Evolutionary conservation across 2,329 filamentous ascomycete species (phyloP), one percentile per base, ranked within the genome.

Genomic region (Ceratocystis destructans): DNA sequence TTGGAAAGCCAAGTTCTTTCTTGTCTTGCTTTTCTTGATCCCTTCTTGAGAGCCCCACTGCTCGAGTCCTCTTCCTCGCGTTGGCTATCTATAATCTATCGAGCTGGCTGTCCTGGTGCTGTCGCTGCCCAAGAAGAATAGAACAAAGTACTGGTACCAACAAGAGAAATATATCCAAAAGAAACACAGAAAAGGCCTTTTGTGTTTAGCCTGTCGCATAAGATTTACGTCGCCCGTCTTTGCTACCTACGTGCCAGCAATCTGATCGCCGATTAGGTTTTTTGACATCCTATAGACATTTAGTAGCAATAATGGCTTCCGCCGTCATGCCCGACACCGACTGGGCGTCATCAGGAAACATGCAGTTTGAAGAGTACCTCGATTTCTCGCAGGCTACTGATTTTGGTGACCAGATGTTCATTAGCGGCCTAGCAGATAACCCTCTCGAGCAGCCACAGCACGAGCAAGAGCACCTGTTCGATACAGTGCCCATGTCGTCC

Each of bases 321-420:
- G 22, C 22, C 5, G 28, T 33, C 6, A 33, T 57, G 53, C 12
- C 22, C 10, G 53, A 57, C 20, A 33, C 53, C 15, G 53, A 57
- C 53, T 57, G 53, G 53, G 53, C 53, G 12, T 57, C 53, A 12
- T 57, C 53, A 7, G 53, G 53, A 15, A 57, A 57, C 53, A 57
- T 57, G 53, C 53, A 57, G 22, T 63, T 41, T 20, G 61, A 63
- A 17, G 61, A 63, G 8, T 46, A 46, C 15, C 3, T 63, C 61
- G 61, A 63, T 20, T 63, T 50, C 22, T 48, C 61, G 20, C 44
- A 63, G 44, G 10, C 61, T 22, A 46, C 61, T 22, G 61, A 63
- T 44, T 63, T 63, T 48, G 45, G 45, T 8, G 61, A 63, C 44
- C 61, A 63, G n/a, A 63, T 63, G 61, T 63, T n/a, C 41, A 63